Base-by-base conservation (phyloP, 2,329 filamentous ascomycete genomes). In the Colletotrichum sp. region DNA sequence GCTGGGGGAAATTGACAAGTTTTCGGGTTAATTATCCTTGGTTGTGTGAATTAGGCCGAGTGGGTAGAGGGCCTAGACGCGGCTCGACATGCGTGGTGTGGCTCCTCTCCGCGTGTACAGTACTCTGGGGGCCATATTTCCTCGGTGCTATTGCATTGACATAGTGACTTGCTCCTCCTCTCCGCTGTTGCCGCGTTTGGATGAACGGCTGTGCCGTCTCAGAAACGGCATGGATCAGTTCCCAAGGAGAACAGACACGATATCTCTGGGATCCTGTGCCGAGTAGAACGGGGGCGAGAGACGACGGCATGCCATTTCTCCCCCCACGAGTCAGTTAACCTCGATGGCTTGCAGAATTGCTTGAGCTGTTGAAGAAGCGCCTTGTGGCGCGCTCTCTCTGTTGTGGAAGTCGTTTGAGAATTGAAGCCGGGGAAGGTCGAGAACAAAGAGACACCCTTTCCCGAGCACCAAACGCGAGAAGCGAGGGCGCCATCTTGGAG, bases 131-230 rank as follows among this genome's bases (percentile, higher is more conserved):
- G 32, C 65, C 44, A 65, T 49, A 68, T 69, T 21, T 64, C 39
- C 28, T 15, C 30, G 28, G 44, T 28, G 26, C 39, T 64, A 68
- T 49, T 44, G 69, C 73, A 49, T 72, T 68, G 73, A 64, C 30
- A 59, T 15, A 72, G 62, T 55, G 60, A 69, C 62, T 57, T 75
- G 32, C 21, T 62, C 69, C 69, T 67, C 72, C 68, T 68, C 36
- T n/a, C 52, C 73, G 44, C 59, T 36, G 24, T 68, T 64, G 69
- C 63, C 26, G 69, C 63, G 67, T 76, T 76, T 76, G 73, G 73
- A 76, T 68, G 73, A 76, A 76, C 73, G 57, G 34, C 72, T 69
- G 57, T 76, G 63, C 73, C 69, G 57, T 76, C 69, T 76, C 63
- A 59, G 67, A 44, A 32, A 57, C 28, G 32, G 39, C 55, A 68